These are phyloP conservation scores for Hydnomerulius pinastri DNA, from an alignment of 768 basidiomycete species.

Conservation along the genomic window DNA sequence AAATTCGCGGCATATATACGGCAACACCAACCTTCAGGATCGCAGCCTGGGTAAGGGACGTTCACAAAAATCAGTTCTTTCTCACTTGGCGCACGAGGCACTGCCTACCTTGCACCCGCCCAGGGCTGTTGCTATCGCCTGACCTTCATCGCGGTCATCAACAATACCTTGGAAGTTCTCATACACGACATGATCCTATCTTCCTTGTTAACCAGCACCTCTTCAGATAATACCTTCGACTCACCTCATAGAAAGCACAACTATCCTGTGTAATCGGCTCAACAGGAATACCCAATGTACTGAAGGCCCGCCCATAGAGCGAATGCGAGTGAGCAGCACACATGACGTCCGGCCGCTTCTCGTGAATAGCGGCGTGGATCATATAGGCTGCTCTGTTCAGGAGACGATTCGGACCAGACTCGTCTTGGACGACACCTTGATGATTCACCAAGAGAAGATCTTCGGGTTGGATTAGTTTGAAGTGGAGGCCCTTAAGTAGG, in stretches of 20 bases:
- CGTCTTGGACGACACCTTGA: constrained; percentile 31
- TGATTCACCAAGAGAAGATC: constrained; percentile 51
- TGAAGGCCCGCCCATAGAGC: constrained; percentile 39
- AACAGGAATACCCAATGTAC: constrained; percentile 33
- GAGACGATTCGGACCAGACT: constrained; percentile 33
- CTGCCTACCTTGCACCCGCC: constrained; percentile 31
- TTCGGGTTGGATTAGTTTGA: constrained; percentile 43
- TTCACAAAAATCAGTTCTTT: too few relatives aligned
- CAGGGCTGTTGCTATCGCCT: constrained; percentile 30
- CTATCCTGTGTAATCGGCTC: constrained; percentile 36
- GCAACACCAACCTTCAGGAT: constrained; percentile 19
- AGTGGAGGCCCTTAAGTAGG: constrained; percentile 41
- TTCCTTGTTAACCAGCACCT: background rate
- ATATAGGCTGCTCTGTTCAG: constrained; percentile 42
- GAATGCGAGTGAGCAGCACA: constrained; percentile 39
- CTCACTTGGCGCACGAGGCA: too few relatives aligned
- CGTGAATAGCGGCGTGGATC: constrained; percentile 38
- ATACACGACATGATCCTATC: constrained; percentile 32
- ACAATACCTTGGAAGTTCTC: constrained; percentile 38
- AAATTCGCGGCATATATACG: too few relatives aligned
- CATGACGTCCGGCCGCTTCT: constrained; percentile 36
- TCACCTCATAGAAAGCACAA: constrained; percentile 35
- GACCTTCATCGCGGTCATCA: constrained; percentile 32
- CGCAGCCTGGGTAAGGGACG: constrained; percentile 19
- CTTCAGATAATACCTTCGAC: background rate